phyloP scores from a whole-genome alignment of 108 stramenopile species.

The Pseudonitzschia multistriata region DNA sequence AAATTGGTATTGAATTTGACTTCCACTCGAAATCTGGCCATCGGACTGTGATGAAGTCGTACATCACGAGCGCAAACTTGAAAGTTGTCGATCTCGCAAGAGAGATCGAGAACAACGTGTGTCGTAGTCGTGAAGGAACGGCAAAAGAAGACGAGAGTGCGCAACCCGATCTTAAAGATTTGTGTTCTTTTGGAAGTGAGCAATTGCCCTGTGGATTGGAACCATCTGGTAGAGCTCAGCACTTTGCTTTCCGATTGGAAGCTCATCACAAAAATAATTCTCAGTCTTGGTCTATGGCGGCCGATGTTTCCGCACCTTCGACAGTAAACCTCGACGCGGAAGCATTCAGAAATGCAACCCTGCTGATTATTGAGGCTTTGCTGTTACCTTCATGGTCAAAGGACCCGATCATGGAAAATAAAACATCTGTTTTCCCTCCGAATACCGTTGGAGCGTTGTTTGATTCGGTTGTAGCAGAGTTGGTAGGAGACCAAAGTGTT shows the following conservation, averaged over 20 bases:
- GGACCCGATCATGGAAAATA: constrained; percentile 1
- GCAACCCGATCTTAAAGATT: constrained; percentile 10
- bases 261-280: constrained; percentile 21
- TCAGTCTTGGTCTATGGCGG: constrained; percentile 44
- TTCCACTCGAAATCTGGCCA: constrained; percentile 17
- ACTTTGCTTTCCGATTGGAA: constrained; percentile 32
- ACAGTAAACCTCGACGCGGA: constrained; percentile 39
- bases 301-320: constrained; percentile 43
- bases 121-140: neutral
- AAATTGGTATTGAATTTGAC: constrained; percentile 41
- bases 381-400: constrained; percentile 40
- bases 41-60: constrained; percentile 40
- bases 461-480: constrained; percentile 4
- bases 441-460: constrained; percentile 30
- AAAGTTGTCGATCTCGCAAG: constrained; percentile 27
- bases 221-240: constrained; percentile 17
- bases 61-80: constrained; percentile 23
- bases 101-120: neutral
- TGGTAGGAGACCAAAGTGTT: neutral
- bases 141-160: neutral
- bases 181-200: constrained; percentile 28
- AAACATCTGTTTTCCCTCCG: constrained; percentile 16
- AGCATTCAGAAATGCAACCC: constrained; percentile 34
- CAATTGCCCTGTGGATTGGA: constrained; percentile 23
- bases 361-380: constrained; percentile 43